Percentiles rank a stretch among this genome's conserved stretches.
phyloP scores from a whole-genome alignment of 495 filamentous ascomycete species.

The Aspergillus nanangensis region DNA sequence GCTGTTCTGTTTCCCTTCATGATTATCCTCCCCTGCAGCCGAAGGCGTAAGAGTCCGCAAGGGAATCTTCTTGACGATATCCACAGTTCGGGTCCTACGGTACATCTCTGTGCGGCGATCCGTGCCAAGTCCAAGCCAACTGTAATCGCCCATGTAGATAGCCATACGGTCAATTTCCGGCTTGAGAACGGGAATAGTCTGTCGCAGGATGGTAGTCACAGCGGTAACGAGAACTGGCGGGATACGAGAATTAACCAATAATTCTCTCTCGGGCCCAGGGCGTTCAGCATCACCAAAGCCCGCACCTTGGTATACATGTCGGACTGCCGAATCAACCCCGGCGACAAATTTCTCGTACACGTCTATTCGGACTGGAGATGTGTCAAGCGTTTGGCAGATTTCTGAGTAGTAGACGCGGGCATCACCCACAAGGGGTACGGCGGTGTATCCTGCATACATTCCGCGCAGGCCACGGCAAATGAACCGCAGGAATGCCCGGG shows the following conservation, averaged over 20 bases:
- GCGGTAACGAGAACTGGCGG: constrained; percentile 38
- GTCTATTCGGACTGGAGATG: constrained; percentile 39
- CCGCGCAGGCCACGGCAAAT: constrained; percentile 59
- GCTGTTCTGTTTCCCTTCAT: not conserved
- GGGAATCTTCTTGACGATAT: constrained; percentile 42
- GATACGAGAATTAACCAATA: constrained; percentile 42
- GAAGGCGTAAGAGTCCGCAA: constrained; percentile 18
- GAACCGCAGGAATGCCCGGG: constrained; percentile 64
- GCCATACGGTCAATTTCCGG: constrained; percentile 44
- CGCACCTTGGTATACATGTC: constrained; percentile 40
- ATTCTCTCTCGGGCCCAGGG: constrained; percentile 42
- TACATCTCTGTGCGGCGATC: constrained; percentile 36
- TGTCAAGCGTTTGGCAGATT: constrained; percentile 36
- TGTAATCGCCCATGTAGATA: constrained; percentile 45
- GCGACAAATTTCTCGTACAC: constrained; percentile 47
- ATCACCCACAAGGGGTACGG: constrained; percentile 27
- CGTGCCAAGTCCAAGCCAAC: constrained; percentile 44
- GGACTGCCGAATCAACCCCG: constrained; percentile 43
- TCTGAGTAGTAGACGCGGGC: constrained; percentile 38
- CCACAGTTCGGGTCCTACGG: constrained; percentile 32
- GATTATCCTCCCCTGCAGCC: not conserved
- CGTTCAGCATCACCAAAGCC: constrained; percentile 44
- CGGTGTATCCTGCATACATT: constrained; percentile 32
- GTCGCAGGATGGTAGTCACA: constrained; percentile 38
- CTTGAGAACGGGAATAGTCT: constrained; percentile 34